Evolutionary conservation across 2,329 filamentous ascomycete species (phyloP).

Genomic region (Diaporthe vaccinii): DNA sequence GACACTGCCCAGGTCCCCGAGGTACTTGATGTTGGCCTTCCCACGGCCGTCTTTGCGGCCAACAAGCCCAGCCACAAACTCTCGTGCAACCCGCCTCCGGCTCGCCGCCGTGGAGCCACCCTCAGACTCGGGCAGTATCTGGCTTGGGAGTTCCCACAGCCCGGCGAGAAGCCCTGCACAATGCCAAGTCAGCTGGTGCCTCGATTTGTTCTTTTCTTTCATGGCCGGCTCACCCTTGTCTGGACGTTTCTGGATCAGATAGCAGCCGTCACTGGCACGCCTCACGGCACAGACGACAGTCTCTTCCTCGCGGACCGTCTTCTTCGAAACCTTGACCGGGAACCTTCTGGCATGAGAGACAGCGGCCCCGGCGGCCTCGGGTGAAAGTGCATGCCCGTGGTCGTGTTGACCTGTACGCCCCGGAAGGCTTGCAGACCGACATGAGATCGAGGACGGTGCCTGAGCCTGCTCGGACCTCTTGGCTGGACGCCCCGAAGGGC

Average conservation of each 20-base stretch:
- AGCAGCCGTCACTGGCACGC: constrained; percentile 54
- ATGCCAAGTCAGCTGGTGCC: background rate
- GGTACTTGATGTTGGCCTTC: constrained; percentile 47
- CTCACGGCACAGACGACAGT: constrained; percentile 67
- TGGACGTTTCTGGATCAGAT: constrained; percentile 64
- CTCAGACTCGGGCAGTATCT: constrained; percentile 50
- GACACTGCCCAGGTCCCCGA: constrained; percentile 62
- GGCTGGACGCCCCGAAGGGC: background rate
- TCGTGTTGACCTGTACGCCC: constrained; percentile 4
- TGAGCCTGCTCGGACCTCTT: constrained; percentile 48
- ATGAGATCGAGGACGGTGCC: constrained; percentile 52
- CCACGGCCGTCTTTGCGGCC: constrained; percentile 33
- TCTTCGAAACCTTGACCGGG: constrained; percentile 65
- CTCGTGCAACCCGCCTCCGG: constrained; percentile 51
- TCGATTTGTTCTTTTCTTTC: background rate
- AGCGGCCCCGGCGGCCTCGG: constrained; percentile 51
- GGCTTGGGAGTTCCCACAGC: constrained; percentile 69
- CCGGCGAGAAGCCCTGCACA: constrained; percentile 61
- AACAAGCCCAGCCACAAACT: constrained; percentile 51
- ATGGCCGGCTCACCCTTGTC: constrained; percentile 55
- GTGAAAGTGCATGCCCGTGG: background rate
- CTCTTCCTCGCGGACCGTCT: constrained; percentile 65
- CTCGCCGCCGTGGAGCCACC: constrained; percentile 50
- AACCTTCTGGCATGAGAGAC: constrained; percentile 64
- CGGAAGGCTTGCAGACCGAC: background rate